Percentiles rank a stretch among this genome's conserved stretches.
Evolutionary conservation across 176 grass and related monocot genomes (phyloP).

Genomic region (Raddia guianensis): DNA sequence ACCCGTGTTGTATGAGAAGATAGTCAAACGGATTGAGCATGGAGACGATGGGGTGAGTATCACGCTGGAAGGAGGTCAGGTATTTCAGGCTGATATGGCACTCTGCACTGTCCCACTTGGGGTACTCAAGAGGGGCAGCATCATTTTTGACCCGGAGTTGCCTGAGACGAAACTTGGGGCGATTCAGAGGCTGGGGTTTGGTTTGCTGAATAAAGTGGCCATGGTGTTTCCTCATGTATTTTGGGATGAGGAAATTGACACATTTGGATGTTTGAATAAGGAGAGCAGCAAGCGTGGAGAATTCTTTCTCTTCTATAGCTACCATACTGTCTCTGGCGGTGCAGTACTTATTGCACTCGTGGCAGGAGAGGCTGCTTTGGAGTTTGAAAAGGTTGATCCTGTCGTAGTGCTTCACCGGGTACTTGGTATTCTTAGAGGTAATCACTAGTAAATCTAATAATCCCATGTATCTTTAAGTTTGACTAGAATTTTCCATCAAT

Average conservation of each 20-base stretch:
- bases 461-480: slow-evolving; percentile 8
- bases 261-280: slow-evolving; percentile 88
- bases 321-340: slow-evolving; percentile 91
- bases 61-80: slow-evolving; percentile 62
- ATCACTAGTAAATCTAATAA: slow-evolving; percentile 1
- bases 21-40: slow-evolving; percentile 65
- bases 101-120: slow-evolving; percentile 91
- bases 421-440: slow-evolving; percentile 86
- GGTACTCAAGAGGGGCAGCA: slow-evolving; percentile 63
- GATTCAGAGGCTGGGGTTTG: slow-evolving; percentile 77
- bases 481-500: neutral
- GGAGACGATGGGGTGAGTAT: slow-evolving; percentile 58
- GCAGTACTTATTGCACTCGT: slow-evolving; percentile 85
- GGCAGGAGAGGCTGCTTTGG: slow-evolving; percentile 82
- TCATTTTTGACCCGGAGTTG: slow-evolving; percentile 75
- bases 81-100: slow-evolving; percentile 82
- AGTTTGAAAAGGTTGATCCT: slow-evolving; percentile 84
- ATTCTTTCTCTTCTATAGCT: slow-evolving; percentile 94
- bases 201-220: slow-evolving; percentile 88
- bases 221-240: slow-evolving; percentile 92
- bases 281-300: slow-evolving; percentile 81
- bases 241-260: slow-evolving; percentile 90
- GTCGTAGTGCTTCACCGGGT: slow-evolving; percentile 70
- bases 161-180: slow-evolving; percentile 68
- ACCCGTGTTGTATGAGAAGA: slow-evolving; percentile 77